Conservation (phyloP, 2,329 filamentous ascomycete genomes). For the Setomelanomma holmii region DNA sequence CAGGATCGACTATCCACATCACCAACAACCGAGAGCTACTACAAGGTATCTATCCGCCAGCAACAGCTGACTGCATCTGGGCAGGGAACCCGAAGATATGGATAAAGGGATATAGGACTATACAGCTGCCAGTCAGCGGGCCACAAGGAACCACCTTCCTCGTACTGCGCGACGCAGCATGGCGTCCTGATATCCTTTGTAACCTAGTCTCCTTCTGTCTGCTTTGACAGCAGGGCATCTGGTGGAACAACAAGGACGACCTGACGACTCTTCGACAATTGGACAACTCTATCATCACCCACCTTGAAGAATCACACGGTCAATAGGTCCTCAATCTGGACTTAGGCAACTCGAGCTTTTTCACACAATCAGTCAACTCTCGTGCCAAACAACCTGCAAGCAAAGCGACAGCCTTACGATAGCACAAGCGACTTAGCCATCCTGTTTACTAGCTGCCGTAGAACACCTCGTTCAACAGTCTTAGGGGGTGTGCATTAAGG, state of each 20-base stretch:
- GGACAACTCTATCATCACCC: neutral
- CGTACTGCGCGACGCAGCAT: neutral
- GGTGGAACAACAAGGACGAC: neutral
- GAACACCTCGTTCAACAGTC: neutral
- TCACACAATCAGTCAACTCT: neutral
- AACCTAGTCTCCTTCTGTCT: neutral
- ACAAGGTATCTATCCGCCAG: neutral
- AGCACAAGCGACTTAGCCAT: constrained; percentile 1
- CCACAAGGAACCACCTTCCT: neutral
- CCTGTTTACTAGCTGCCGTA: neutral
- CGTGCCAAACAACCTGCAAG: neutral
- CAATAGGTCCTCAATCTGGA: neutral
- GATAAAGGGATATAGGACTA: neutral
- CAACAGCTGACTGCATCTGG: neutral
- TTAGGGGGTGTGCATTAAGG: constrained; percentile 2
- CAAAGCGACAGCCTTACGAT: neutral
- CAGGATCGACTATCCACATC: neutral
- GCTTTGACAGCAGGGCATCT: neutral
- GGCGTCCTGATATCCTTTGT: neutral
- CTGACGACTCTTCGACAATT: neutral
- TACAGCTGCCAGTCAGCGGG: neutral
- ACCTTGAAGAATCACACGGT: neutral
- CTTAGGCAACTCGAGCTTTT: neutral
- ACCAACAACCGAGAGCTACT: neutral
- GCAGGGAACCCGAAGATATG: neutral